A percentile compares a stretch with the other conserved stretches of the same genome.
These are phyloP conservation scores for Globisporangium heterothallicum DNA, from an alignment of 352 stramenopile genomes.

Conservation along the genomic window DNA sequence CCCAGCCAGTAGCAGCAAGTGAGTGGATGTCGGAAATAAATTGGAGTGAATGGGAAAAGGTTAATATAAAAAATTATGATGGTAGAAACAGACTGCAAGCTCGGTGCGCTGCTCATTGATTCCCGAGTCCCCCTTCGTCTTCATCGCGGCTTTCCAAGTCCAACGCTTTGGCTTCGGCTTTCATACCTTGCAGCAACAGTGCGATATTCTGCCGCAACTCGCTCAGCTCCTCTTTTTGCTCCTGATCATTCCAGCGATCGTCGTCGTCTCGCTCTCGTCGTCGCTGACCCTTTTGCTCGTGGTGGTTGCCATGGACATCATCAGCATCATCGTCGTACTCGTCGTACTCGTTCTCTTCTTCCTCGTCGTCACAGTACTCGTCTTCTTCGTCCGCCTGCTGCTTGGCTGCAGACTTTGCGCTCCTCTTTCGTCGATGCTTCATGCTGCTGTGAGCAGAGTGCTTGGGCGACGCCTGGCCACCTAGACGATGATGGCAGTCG, in stretches of 20 bases:
- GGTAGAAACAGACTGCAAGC: too few relatives aligned
- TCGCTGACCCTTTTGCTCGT: conserved; percentile 12
- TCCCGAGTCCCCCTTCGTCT: conserved; percentile 2
- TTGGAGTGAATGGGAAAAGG: too few relatives aligned
- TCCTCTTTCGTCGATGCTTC: conserved; percentile 11
- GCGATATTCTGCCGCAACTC: conserved; percentile 66
- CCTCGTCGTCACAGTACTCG: conserved; percentile 17
- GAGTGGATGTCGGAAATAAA: too few relatives aligned
- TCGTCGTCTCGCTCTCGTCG: conserved; percentile 22
- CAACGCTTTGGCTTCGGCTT: conserved; percentile 47
- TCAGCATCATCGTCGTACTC: conserved; percentile 22
- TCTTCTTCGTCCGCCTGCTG: conserved; percentile 25
- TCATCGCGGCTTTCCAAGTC: conserved; percentile 10
- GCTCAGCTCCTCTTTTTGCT: conserved; percentile 51
- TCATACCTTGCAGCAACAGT: conserved; percentile 50
- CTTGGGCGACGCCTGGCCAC: conserved; percentile 24
- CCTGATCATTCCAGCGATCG: conserved; percentile 46
- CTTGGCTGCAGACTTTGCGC: conserved; percentile 24
- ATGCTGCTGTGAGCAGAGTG: conserved; percentile 3
- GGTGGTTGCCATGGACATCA: too few relatives aligned
- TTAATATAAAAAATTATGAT: too few relatives aligned
- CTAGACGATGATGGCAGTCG: too few relatives aligned
- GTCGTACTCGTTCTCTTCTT: conserved; percentile 21
- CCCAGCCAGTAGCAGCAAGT: too few relatives aligned
- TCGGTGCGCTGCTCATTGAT: too few relatives aligned